Base-by-base conservation (phyloP, 305 asterid genomes). In the Fraxinus latifolia region DNA sequence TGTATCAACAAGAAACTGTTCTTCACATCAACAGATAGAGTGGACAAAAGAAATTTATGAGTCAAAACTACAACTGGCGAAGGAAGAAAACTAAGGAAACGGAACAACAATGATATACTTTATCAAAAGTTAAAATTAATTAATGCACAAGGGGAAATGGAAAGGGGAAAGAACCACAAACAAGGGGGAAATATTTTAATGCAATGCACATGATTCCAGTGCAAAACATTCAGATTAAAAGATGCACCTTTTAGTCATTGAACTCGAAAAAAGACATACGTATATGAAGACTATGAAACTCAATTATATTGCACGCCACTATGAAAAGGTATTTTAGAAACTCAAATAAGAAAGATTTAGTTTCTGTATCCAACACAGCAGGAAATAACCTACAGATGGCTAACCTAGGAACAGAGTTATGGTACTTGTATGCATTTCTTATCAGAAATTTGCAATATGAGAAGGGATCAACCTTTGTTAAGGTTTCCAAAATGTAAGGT, bases 401-500 rank as follows among this genome's bases (percentile, higher is more conserved):
- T 11, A 25, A 65, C 77, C 74, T 67, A 60, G 44, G 68, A 78
- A 60, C 34, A 12, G 72, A 19, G 21, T 39, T 14, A 50, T 36
- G 36, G 76, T 74, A 31, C 21, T 34, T 36, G 25, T 67, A 74
- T 33, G 32, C 37, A 82, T 74, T 82, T 47, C 44, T 60, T 68
- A 32, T 77, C 76, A 80, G n/a, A 70, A 55, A 17, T 71, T 73
- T 74, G 60, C 67, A 80, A 17, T 65, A 27, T 12, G 17, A 39
- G 79, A 53, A 65, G 81, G 44, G 80, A 82, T 91, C 74, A 87
- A 95, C 99, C 99, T 95, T 93, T 95, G 88, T 91, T 86, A 70
- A 95, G 93, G 88, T 92, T 93, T 78, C 98, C 99, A 53, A 95
- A 76, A 87, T 90, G 94, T 67, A 95, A 85, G 34, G 95, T 91